Evolutionary conservation across 495 filamentous ascomycete genomes (phyloP).

Genomic region (Aspergillus funiculosus): DNA sequence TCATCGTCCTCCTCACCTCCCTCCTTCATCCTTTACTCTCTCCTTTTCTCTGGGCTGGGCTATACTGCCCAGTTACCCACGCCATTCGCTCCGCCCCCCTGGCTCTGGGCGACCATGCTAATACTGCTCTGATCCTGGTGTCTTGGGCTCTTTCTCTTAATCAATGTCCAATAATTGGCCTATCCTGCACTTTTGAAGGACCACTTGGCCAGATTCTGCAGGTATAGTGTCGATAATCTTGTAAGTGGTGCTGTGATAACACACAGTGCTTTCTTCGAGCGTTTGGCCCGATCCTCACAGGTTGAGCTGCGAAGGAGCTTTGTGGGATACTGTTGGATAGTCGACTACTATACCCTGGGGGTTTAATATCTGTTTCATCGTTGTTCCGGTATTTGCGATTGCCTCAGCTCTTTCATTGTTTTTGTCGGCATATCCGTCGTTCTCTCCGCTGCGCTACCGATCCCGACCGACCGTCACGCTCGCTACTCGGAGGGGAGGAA

Average conservation of each 20-base stretch:
- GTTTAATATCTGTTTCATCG: neutral
- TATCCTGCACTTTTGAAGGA: conserved; percentile 1
- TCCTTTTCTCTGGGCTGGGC: neutral
- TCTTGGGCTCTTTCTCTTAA: conserved; percentile 7
- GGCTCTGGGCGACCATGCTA: conserved; percentile 15
- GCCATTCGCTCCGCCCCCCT: conserved; percentile 12
- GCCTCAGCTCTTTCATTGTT: neutral
- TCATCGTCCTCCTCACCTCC: neutral
- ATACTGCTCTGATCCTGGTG: conserved; percentile 15
- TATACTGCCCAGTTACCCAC: conserved; percentile 10
- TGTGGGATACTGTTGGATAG: conserved; percentile 3
- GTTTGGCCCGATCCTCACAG: too few relatives aligned
- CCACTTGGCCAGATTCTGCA: neutral
- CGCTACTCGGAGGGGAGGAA: too few relatives aligned
- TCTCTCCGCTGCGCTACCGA: too few relatives aligned
- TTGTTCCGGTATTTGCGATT: neutral
- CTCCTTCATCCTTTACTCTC: conserved; percentile 14
- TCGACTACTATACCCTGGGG: conserved; percentile 2
- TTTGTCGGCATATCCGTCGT: neutral
- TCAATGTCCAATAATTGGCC: conserved; percentile 11
- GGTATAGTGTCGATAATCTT: too few relatives aligned
- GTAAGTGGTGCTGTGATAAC: too few relatives aligned
- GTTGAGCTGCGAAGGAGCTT: conserved; percentile 13
- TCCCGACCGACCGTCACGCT: too few relatives aligned
- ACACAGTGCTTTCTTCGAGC: too few relatives aligned